Evolutionary conservation across 2,329 filamentous ascomycete species (phyloP).

Genomic region (Arthrinium phaeospermum): DNA sequence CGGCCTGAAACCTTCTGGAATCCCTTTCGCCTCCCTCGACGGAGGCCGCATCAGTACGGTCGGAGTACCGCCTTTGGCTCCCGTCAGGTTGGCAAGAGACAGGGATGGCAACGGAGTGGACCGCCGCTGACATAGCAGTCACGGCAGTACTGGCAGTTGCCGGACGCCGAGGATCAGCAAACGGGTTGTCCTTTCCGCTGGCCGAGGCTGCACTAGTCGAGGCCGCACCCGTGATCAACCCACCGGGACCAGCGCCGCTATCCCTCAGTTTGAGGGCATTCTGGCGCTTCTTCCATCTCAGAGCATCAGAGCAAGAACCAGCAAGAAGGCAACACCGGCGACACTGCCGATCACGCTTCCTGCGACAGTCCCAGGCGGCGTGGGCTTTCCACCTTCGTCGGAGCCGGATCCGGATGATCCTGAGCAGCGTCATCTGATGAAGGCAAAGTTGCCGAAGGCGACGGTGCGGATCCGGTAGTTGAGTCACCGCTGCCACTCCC

Average conservation of each 20-base stretch:
- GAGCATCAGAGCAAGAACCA: constrained; percentile 58
- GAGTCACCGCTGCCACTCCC: constrained; percentile 31
- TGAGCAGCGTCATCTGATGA: constrained; percentile 26
- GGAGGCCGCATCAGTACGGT: constrained; percentile 37
- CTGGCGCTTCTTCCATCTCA: constrained; percentile 61
- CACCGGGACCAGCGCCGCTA: constrained; percentile 39
- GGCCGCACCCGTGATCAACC: constrained; percentile 38
- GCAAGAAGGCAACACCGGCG: constrained; percentile 62
- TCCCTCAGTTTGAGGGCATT: constrained; percentile 47
- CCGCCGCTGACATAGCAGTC: constrained; percentile 53
- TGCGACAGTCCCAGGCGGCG: constrained; percentile 49
- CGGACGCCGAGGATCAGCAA: constrained; percentile 20
- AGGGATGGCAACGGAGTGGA: constrained; percentile 52
- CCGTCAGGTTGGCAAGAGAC: constrained; percentile 54
- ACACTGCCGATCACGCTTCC: constrained; percentile 64
- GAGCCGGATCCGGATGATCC: constrained; percentile 32
- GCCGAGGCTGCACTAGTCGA: constrained; percentile 33
- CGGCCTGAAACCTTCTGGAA: constrained; percentile 71
- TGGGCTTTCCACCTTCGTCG: constrained; percentile 24
- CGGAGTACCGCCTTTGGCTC: constrained; percentile 43
- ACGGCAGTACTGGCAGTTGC: constrained; percentile 42
- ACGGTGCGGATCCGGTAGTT: constrained; percentile 32
- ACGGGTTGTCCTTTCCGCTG: constrained; percentile 27
- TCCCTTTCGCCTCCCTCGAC: constrained; percentile 54
- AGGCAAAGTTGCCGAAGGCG: constrained; percentile 33